phyloP scores from a whole-genome alignment of 192 early-diverging fungal genomes.

The Spinellus fusiger region DNA sequence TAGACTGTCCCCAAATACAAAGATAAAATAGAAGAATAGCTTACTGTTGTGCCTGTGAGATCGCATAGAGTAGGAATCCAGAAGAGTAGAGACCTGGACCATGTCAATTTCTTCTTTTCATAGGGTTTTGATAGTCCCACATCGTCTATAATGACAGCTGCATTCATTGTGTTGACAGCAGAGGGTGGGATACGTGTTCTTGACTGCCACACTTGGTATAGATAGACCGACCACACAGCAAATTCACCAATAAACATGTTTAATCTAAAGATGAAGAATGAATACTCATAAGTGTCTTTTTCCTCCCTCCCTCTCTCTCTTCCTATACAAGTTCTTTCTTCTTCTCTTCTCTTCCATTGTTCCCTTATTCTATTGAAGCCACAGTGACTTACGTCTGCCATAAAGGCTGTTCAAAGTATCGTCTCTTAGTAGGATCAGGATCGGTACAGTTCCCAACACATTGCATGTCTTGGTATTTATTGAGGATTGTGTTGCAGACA shows the following conservation, averaged over 20 bases:
- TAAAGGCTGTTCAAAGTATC: conserved; percentile 93
- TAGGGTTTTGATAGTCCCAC: conserved; percentile 15
- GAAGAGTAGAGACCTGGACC: conserved; percentile 52
- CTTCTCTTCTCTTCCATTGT: too few species aligned
- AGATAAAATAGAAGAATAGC: conserved; percentile 1
- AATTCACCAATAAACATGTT: conserved; percentile 97
- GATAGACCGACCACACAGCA: conserved; percentile 65
- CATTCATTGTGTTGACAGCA: conserved; percentile 27
- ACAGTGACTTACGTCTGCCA: conserved; percentile 72
- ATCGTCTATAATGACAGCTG: conserved; percentile 32
- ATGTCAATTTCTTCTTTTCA: conserved; percentile 38
- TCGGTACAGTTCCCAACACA: conserved; percentile 87
- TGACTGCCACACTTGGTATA: conserved; percentile 30
- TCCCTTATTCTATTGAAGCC: background rate
- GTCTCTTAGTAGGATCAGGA: conserved; percentile 56
- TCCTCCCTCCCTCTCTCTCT: background rate
- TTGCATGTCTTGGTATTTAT: conserved; percentile 86
- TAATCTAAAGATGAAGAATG: conserved; percentile 30
- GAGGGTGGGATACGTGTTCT: conserved; percentile 5
- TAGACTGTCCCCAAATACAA: background rate
- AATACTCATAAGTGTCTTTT: background rate
- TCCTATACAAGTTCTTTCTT: too few species aligned
- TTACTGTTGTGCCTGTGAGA: conserved; percentile 69
- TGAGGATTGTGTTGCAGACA: conserved; percentile 69
- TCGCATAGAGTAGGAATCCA: conserved; percentile 82